Conservation (phyloP, 2,329 filamentous ascomycete species). For the Rutstroemia sp. region DNA sequence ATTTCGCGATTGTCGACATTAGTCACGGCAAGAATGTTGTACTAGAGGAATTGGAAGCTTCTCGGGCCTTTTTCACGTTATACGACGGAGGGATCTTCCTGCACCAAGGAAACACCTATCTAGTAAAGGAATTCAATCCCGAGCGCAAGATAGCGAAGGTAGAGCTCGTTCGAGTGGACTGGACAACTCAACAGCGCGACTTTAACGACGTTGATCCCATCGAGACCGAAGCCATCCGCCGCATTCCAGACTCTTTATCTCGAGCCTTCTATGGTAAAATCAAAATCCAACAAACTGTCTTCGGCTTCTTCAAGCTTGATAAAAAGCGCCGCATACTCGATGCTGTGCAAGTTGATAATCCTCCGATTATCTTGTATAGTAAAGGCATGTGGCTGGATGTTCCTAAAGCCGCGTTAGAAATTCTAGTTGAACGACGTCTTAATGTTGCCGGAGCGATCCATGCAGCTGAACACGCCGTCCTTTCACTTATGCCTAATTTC, state of each 20-base stretch:
- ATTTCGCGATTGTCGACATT: conserved; percentile 88
- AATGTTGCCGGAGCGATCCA: conserved; percentile 88
- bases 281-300: conserved; percentile 80
- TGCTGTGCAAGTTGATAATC: conserved; percentile 87
- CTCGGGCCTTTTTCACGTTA: conserved; percentile 88
- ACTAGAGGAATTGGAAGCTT: conserved; percentile 92
- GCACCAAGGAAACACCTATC: conserved; percentile 88
- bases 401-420: conserved; percentile 68
- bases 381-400: conserved; percentile 97
- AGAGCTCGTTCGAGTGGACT: conserved; percentile 83
- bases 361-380: conserved; percentile 74
- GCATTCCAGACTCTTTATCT: conserved; percentile 53
- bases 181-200: conserved; percentile 89
- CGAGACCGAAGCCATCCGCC: conserved; percentile 81
- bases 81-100: conserved; percentile 97
- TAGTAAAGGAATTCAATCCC: conserved; percentile 81
- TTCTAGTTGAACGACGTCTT: conserved; percentile 63
- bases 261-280: conserved; percentile 82
- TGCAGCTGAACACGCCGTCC: conserved; percentile 85
- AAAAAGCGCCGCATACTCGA: conserved; percentile 78
- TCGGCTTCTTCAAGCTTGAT: conserved; percentile 97
- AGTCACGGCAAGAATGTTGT: conserved; percentile 77
- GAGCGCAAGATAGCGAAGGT: conserved; percentile 80
- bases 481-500: conserved; percentile 83
- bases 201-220: conserved; percentile 91